phyloP scores from a whole-genome alignment of 352 stramenopile species.

The Pythium phragmiticola region DNA sequence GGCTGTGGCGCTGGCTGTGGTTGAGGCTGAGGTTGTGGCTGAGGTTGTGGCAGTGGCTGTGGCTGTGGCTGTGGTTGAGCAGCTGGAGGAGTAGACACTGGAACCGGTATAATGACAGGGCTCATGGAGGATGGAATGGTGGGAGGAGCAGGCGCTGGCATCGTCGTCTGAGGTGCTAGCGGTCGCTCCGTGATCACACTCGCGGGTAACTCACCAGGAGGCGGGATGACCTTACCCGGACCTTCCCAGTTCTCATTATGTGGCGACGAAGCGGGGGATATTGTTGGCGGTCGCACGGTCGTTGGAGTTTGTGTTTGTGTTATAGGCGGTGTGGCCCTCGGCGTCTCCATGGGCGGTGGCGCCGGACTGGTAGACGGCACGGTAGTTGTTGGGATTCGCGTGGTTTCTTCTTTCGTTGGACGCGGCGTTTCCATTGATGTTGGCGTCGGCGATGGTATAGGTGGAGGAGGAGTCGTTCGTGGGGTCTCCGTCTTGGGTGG shows the following conservation, averaged over 20 bases:
- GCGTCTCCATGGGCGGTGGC: neutral
- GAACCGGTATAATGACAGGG: constrained; percentile 1
- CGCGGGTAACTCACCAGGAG: neutral
- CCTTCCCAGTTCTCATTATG: constrained; percentile 12
- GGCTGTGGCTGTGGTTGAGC: neutral
- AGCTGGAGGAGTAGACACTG: neutral
- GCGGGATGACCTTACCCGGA: constrained; percentile 7
- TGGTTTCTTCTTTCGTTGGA: neutral
- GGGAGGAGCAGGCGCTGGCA: neutral
- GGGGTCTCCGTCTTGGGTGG: neutral
- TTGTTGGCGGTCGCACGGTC: neutral
- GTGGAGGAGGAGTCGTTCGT: neutral
- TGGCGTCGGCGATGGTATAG: neutral
- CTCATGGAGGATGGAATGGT: neutral
- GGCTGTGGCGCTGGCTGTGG: neutral
- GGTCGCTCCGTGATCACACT: too few relatives aligned
- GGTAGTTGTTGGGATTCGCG: neutral
- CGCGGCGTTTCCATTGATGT: neutral
- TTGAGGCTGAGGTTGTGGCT: neutral
- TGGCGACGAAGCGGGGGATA: neutral
- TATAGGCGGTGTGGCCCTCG: too few relatives aligned
- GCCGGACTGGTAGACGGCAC: neutral
- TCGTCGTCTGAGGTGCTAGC: neutral
- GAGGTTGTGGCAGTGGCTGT: neutral
- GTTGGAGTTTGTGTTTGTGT: too few relatives aligned